Conservation (phyloP, 495 filamentous ascomycete species). For the Penicillium parvum region DNA sequence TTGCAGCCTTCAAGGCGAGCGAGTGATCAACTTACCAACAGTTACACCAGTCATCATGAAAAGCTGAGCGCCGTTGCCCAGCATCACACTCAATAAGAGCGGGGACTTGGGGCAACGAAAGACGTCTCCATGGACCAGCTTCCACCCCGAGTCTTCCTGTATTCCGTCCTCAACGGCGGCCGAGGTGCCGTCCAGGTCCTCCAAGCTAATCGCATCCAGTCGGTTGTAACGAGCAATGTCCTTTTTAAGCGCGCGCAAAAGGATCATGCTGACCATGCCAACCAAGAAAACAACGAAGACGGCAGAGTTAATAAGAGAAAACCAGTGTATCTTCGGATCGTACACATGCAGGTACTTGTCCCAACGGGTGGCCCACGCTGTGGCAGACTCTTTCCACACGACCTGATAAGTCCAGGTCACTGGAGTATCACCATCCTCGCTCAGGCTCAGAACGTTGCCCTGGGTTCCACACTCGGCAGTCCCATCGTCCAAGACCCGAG, state of each 20-base stretch:
- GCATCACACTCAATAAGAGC: conserved; percentile 77
- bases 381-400: conserved; percentile 71
- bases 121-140: conserved; percentile 95
- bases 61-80: conserved; percentile 91
- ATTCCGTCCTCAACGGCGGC: conserved; percentile 81
- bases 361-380: conserved; percentile 93
- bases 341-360: conserved; percentile 96
- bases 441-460: conserved; percentile 52
- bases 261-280: conserved; percentile 82
- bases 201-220: conserved; percentile 78
- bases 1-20: background rate
- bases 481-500: conserved; percentile 47
- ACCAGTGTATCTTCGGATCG: conserved; percentile 97
- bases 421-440: conserved; percentile 59
- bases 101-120: conserved; percentile 84
- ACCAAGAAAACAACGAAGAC: conserved; percentile 90
- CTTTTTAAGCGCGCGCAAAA: conserved; percentile 80
- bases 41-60: conserved; percentile 97
- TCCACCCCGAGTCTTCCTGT: conserved; percentile 98
- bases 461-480: conserved; percentile 58
- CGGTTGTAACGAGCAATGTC: conserved; percentile 96
- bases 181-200: conserved; percentile 73
- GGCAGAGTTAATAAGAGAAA: conserved; percentile 90
- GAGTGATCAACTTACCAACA: conserved; percentile 47
- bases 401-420: conserved; percentile 91